Conservation (phyloP, 139 green algal genomes). For the Micractinium sp. region DNA sequence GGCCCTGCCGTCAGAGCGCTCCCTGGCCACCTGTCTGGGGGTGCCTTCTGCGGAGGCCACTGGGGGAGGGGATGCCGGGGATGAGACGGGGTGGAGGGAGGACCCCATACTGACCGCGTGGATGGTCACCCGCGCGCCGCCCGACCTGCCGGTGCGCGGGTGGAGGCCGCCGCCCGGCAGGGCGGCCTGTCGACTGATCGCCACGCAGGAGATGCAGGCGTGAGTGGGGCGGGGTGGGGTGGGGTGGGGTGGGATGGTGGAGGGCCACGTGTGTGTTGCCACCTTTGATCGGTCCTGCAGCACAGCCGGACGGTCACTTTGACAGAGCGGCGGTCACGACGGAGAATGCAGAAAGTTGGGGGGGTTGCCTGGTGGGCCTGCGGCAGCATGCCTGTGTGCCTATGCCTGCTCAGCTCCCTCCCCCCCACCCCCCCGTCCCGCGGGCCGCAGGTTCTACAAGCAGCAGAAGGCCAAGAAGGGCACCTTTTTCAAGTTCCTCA, state of each 20-base stretch:
- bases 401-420: neutral
- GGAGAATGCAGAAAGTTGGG: neutral
- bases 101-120: slow-evolving; percentile 6
- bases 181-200: slow-evolving; percentile 14
- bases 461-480: slow-evolving; percentile 1
- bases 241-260: neutral
- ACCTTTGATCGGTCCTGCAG: too few species aligned
- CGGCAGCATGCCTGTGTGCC: too few species aligned
- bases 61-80: neutral
- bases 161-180: slow-evolving; percentile 1
- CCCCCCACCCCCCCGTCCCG: neutral
- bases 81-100: neutral
- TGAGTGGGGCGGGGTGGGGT: neutral
- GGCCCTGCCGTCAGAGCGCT: neutral
- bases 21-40: neutral
- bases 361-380: too few species aligned
- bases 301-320: too few species aligned
- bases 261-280: neutral
- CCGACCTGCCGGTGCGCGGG: slow-evolving; percentile 17
- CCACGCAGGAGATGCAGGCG: slow-evolving; percentile 31
- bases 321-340: too few species aligned
- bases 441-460: neutral
- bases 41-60: neutral
- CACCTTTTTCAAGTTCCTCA: neutral
- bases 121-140: slow-evolving; percentile 9